A percentile compares a stretch with the other conserved stretches of the same genome.
phyloP scores from a whole-genome alignment of 1,139 yeast species.

The Blastobotrys petasosporus region DNA sequence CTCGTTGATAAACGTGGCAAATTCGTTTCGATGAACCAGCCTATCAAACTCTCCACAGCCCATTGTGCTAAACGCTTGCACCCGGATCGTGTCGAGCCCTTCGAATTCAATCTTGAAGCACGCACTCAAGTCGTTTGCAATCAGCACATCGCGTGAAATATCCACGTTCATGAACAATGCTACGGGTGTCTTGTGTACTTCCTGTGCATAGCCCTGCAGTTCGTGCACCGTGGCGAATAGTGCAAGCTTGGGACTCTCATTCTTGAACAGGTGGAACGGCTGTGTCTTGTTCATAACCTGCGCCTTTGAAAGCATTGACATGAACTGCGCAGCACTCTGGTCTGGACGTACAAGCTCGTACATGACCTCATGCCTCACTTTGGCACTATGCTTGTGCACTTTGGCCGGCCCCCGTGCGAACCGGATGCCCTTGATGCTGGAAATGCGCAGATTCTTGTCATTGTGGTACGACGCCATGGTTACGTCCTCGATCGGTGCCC shows the following conservation, averaged over 20 bases:
- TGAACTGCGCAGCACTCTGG: slow-evolving; percentile 42
- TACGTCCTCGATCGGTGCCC: slow-evolving; percentile 57
- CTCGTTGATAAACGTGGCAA: slow-evolving; percentile 26
- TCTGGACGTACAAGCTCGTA: slow-evolving; percentile 35
- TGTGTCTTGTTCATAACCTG: slow-evolving; percentile 70
- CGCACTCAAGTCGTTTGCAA: slow-evolving; percentile 39
- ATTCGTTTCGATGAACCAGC: slow-evolving; percentile 23
- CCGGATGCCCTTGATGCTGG: slow-evolving; percentile 1
- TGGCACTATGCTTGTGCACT: not conserved
- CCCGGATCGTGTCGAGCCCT: slow-evolving; percentile 23
- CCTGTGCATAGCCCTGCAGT: slow-evolving; percentile 49
- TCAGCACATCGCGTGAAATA: slow-evolving; percentile 34
- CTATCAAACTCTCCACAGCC: slow-evolving; percentile 24
- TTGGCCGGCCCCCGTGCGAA: slow-evolving; percentile 10
- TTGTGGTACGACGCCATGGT: slow-evolving; percentile 28
- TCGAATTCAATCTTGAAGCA: slow-evolving; percentile 43
- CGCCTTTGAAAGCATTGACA: slow-evolving; percentile 69
- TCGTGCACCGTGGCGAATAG: slow-evolving; percentile 82
- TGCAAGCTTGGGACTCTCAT: slow-evolving; percentile 38
- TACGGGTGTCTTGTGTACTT: slow-evolving; percentile 47
- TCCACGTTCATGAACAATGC: slow-evolving; percentile 57
- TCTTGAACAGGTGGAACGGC: slow-evolving; percentile 78
- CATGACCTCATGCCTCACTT: slow-evolving; percentile 19
- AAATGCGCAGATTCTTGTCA: slow-evolving; percentile 19
- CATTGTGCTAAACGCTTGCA: slow-evolving; percentile 24